Base-by-base conservation (phyloP, 192 early-diverging fungal species). In the Coemansia sp. region DNA sequence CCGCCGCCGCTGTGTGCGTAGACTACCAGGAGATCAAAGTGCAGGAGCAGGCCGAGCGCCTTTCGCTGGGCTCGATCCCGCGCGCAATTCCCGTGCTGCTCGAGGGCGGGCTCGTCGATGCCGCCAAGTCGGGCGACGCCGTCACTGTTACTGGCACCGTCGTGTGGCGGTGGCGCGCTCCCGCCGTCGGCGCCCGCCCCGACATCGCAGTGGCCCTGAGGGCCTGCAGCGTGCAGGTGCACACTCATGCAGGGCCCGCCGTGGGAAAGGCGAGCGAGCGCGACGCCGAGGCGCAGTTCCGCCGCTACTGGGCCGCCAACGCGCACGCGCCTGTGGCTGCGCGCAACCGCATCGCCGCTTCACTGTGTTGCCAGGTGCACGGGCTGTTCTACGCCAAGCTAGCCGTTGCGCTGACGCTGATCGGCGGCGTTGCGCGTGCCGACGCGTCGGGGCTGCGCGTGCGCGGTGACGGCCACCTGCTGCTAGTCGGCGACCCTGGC, bases 311-410 rank as follows among this genome's bases (percentile, higher is more conserved):
- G 75, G 93, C 95, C 25, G 96, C 97, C 71, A 85, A 87, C 53
- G 88, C 87, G 56, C 71, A 82, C 41, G 91, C 96, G 58, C 77
- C 88, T 13, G 66, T 75, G 7, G 83, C 95, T 48, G 81, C 89
- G 5, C 85, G 89, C 52, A 94, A 99, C 74, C 84, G 86, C 34
- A 92, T 99, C 48, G 89, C 96, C 62, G 91, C 91, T 74, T 90
- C 89, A 55, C 93, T 99, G 43, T 95, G 95, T 4, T 93, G 94
- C 23, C 97, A 95, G 20, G 97, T 99, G 68, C 96, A 93, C 81
- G 96, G 96, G 29, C 96, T 97, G 71, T 93, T 96, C 46, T 90
- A 97, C 69, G 94, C 97, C 74, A 97, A 97, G 66, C 91, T 92
- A 4, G 94, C 92, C 6, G 79, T 99, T 73, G 93, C 95, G 3